Percentiles rank a stretch among this genome's conserved stretches.
phyloP scores from a whole-genome alignment of 176 grass and related monocot species.

The Microstegium vimineum region DNA sequence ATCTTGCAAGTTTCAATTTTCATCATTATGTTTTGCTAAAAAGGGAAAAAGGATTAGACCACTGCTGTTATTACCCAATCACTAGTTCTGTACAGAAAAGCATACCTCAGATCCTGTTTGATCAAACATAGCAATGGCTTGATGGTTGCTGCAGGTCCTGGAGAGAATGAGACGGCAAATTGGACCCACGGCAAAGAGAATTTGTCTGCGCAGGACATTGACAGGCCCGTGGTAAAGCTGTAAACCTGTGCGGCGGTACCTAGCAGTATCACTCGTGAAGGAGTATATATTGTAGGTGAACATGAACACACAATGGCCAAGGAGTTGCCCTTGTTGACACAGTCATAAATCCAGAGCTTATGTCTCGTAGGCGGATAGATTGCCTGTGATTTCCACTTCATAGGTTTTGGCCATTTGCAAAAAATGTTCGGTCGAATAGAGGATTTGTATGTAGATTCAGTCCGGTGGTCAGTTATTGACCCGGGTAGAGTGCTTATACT shows the following conservation, averaged over 20 bases:
- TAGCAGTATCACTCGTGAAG: constrained; percentile 10
- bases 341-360: constrained; percentile 26
- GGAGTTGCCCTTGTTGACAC: constrained; percentile 29
- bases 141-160: constrained; percentile 33
- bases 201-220: constrained; percentile 65
- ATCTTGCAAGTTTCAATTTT: not conserved
- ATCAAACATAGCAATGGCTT: not conserved
- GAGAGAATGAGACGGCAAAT: constrained; percentile 43
- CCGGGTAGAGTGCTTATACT: not conserved
- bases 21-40: not conserved
- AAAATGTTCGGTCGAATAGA: not conserved
- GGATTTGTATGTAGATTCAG: constrained; percentile 21
- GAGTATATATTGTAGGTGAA: constrained; percentile 22
- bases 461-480: constrained; percentile 8
- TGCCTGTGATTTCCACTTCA: constrained; percentile 15
- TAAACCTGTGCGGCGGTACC: not conserved
- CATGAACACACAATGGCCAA: constrained; percentile 24
- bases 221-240: constrained; percentile 71
- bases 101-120: not conserved
- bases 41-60: not conserved
- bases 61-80: not conserved
- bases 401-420: constrained; percentile 9
- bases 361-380: constrained; percentile 20
- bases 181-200: constrained; percentile 54
- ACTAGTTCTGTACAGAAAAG: not conserved